Conservation (phyloP, 306 rosid genomes). For the Alnus glutinosa region DNA sequence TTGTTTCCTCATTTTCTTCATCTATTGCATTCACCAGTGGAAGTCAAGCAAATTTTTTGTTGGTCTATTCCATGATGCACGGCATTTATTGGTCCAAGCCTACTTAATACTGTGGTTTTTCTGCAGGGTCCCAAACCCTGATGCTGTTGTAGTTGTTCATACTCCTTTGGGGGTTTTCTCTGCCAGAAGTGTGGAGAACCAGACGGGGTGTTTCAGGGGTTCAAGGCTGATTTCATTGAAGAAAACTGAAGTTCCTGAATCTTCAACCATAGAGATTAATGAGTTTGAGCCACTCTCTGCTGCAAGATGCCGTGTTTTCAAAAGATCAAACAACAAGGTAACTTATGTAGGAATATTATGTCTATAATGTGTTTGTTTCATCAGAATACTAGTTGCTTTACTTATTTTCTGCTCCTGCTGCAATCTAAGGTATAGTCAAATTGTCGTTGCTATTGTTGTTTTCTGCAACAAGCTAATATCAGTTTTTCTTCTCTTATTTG, state of each 20-base stretch:
- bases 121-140: slow-evolving; percentile 72
- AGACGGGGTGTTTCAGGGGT: slow-evolving; percentile 75
- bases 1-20: slow-evolving; percentile 3
- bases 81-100: slow-evolving; percentile 11
- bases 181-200: slow-evolving; percentile 66
- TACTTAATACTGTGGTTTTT: slow-evolving; percentile 19
- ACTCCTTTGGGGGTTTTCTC: slow-evolving; percentile 71
- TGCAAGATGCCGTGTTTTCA: slow-evolving; percentile 70
- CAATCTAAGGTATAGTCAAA: slow-evolving; percentile 18
- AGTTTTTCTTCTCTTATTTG: slow-evolving; percentile 5
- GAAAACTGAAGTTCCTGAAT: slow-evolving; percentile 54
- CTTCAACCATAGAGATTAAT: slow-evolving; percentile 53
- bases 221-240: slow-evolving; percentile 73
- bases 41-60: background rate
- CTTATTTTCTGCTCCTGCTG: slow-evolving; percentile 5
- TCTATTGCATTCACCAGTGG: background rate
- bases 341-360: slow-evolving; percentile 8
- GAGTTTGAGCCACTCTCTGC: slow-evolving; percentile 67
- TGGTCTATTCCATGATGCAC: background rate
- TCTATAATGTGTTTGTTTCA: slow-evolving; percentile 10
- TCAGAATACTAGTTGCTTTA: slow-evolving; percentile 9
- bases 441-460: background rate
- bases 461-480: background rate
- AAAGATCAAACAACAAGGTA: slow-evolving; percentile 65
- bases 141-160: slow-evolving; percentile 74